phyloP scores from a whole-genome alignment of 1,284 basidiomycete species.

The Singerocomus inundabilis region DNA sequence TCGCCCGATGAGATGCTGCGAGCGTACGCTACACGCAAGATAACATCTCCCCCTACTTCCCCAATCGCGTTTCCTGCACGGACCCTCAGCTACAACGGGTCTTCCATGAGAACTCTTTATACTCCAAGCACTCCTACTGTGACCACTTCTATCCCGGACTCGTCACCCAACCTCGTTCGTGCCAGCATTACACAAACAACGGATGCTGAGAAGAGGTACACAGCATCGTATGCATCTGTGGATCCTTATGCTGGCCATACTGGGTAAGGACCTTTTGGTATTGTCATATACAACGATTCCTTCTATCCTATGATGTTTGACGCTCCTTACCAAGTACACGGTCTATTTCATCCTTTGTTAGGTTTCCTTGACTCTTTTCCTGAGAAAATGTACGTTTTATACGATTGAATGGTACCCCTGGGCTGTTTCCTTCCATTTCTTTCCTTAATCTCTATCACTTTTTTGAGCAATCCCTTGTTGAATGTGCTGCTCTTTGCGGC shows the following conservation, averaged over 20 bases:
- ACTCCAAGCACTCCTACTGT: slow-evolving; percentile 23
- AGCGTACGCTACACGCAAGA: slow-evolving; percentile 65
- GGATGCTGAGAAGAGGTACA: slow-evolving; percentile 27
- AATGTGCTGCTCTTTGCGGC: neutral
- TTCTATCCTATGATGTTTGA: neutral
- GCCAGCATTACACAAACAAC: slow-evolving; percentile 9
- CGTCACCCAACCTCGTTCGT: slow-evolving; percentile 2
- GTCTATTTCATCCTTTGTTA: slow-evolving; percentile 1
- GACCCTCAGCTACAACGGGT: slow-evolving; percentile 22
- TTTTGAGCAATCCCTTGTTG: slow-evolving; percentile 3
- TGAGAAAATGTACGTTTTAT: slow-evolving; percentile 21
- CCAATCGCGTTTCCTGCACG: slow-evolving; percentile 33
- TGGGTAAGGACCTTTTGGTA: slow-evolving; percentile 4
- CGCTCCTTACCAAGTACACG: neutral
- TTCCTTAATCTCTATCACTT: neutral
- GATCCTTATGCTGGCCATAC: slow-evolving; percentile 22
- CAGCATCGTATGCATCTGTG: slow-evolving; percentile 23
- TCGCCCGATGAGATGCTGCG: slow-evolving; percentile 73
- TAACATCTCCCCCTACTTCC: slow-evolving; percentile 35
- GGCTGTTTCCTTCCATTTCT: neutral
- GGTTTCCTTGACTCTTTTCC: neutral
- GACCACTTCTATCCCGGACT: slow-evolving; percentile 14
- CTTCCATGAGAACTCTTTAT: slow-evolving; percentile 34
- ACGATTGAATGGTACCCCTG: neutral
- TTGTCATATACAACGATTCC: neutral